A percentile compares a stretch with the other conserved stretches of the same genome.
Conservation (phyloP, 306 rosid genomes). For the Vicia villosa region DNA sequence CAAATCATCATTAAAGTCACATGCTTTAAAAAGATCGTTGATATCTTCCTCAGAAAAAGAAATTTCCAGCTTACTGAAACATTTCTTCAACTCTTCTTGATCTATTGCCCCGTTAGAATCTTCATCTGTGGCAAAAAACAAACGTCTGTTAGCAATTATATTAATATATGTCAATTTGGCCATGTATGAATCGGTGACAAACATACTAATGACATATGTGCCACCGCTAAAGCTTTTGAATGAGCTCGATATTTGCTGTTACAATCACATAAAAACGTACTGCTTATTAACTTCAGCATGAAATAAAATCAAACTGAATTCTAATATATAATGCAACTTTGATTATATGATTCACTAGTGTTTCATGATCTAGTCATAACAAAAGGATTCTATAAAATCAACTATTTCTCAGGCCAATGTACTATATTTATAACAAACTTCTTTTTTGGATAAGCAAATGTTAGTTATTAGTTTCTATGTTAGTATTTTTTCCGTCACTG, state of each 20-base stretch:
- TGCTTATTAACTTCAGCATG: background rate
- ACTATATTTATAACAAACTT: no score
- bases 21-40: slow-evolving; percentile 78
- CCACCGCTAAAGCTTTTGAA: slow-evolving; percentile 20
- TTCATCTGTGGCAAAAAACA: slow-evolving; percentile 62
- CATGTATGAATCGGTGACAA: slow-evolving; percentile 2
- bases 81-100: slow-evolving; percentile 68
- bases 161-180: slow-evolving; percentile 13
- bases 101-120: slow-evolving; percentile 87
- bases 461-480: no score
- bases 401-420: no score
- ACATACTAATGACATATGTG: background rate
- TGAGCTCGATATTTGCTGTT: slow-evolving; percentile 13
- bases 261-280: slow-evolving; percentile 8
- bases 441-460: no score
- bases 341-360: background rate
- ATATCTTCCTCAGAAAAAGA: slow-evolving; percentile 72
- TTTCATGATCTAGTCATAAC: slow-evolving; percentile 15
- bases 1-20: slow-evolving; percentile 76
- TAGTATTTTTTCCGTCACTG: no score
- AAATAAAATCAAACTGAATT: slow-evolving; percentile 16
- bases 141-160: slow-evolving; percentile 31
- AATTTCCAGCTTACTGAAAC: slow-evolving; percentile 74
- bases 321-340: background rate
- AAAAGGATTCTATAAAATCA: no score